phyloP scores from a whole-genome alignment of 495 filamentous ascomycete genomes.

The Aspergillus diversus region DNA sequence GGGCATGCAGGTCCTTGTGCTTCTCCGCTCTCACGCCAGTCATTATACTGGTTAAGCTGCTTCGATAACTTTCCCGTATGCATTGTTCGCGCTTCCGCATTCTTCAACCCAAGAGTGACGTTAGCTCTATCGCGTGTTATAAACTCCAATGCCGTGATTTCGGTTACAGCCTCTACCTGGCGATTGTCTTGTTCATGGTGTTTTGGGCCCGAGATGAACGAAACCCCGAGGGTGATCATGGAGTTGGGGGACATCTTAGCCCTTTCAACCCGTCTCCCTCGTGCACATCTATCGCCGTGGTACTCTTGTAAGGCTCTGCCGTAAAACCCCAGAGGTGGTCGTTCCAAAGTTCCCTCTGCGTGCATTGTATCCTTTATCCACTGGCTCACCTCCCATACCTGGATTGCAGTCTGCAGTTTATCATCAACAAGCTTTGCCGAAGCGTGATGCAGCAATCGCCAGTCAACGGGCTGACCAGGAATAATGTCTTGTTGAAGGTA shows the following conservation, averaged over 20 bases:
- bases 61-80: background rate
- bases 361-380: conserved; percentile 4
- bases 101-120: background rate
- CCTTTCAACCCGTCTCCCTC: conserved; percentile 4
- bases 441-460: conserved; percentile 9
- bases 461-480: conserved; percentile 1
- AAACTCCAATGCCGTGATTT: conserved; percentile 7
- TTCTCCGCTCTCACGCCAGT: background rate
- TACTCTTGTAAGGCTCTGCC: conserved; percentile 8
- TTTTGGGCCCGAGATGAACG: background rate
- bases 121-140: background rate
- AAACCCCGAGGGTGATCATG: background rate
- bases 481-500: background rate
- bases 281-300: conserved; percentile 2
- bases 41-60: background rate
- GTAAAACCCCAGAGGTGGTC: conserved; percentile 3
- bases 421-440: background rate
- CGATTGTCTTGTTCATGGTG: background rate
- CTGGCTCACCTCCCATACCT: conserved; percentile 4
- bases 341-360: background rate
- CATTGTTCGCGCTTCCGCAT: background rate
- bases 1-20: background rate
- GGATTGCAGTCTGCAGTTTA: background rate
- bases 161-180: background rate
- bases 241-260: background rate